Base-by-base conservation (phyloP, 2,329 filamentous ascomycete species). In the Macroventuria anomochaeta region DNA sequence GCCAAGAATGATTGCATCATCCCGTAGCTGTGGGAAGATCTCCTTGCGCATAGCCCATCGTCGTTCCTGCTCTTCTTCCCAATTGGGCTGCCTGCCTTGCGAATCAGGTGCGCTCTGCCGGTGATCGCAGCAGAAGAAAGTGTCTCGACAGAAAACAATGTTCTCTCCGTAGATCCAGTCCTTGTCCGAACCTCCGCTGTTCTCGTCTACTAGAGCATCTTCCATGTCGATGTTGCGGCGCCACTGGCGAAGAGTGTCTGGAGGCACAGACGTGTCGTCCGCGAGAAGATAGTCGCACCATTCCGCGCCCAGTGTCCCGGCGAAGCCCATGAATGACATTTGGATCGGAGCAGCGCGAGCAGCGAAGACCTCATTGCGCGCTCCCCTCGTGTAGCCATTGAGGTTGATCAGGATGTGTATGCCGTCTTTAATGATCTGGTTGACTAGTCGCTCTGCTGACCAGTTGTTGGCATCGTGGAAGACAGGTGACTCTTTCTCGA, bases 301-400 rank as follows among this genome's bases (percentile, higher is more conserved):
- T 71, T 99, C 95, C 2, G 95, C 95, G 5, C 95, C 95, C 1
- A 99, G 79, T 0, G 93, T 97, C 8, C 95, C 95, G 0, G 95
- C 95, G 71, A 99, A 99, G 0, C 95, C 95, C 95, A 99, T 99
- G 69, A 99, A 99, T 0, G 95, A 96, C 95, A 99, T 99, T 63
- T 99, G 95, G 36, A 99, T 91, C 0, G 95, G 95, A 2, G 93
- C 92, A 13, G 95, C 91, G 21, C 96, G 86, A 18, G 95, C 95
- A 18, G 95, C 95, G 73, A 99, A 99, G 3, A 99, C 88, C 71
- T 99, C 95, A 65, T 99, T 99, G 20, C 93, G 86, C n/a, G 95
- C 95, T 25, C 95, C 95, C 47, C 95, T 85, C 0, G 95, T 99
- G 73, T 99, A 99, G 10, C 95, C 95, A 67, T 99, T 99, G n/a